phyloP scores from a whole-genome alignment of 345 rosid genomes.

The Fremontodendron californicum region DNA sequence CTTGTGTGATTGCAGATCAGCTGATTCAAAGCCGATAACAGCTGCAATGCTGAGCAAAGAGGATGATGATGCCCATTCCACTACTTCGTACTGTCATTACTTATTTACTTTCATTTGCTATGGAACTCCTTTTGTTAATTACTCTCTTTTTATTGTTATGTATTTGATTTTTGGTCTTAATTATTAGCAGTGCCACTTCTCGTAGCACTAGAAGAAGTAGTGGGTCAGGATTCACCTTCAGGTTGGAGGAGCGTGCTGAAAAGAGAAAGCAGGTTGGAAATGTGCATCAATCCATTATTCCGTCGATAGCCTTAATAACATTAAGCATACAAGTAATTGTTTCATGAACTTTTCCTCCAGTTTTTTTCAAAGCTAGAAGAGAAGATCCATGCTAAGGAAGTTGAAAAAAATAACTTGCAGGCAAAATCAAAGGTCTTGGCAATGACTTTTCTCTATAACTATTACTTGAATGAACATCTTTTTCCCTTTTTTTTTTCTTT shows the following conservation, averaged over 20 bases:
- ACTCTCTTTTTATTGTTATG: background rate
- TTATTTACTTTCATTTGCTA: conserved; percentile 3
- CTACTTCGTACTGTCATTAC: conserved; percentile 60
- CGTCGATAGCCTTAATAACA: conserved; percentile 1
- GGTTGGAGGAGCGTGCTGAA: conserved; percentile 93
- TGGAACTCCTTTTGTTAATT: background rate
- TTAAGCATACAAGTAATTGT: background rate
- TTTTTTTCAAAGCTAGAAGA: conserved; percentile 90
- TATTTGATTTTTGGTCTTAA: background rate
- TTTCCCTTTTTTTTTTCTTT: background rate
- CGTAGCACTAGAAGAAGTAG: conserved; percentile 48
- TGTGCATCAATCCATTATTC: conserved; percentile 1
- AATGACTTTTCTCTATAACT: conserved; percentile 2
- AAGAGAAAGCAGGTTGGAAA: conserved; percentile 74
- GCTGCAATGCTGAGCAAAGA: conserved; percentile 46
- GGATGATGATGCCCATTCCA: conserved; percentile 76
- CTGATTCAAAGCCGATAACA: conserved; percentile 41
- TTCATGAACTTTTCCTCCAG: conserved; percentile 34
- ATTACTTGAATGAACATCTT: conserved; percentile 5
- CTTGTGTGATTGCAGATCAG: conserved; percentile 39
- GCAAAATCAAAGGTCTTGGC: conserved; percentile 78
- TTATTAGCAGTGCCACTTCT: conserved; percentile 56
- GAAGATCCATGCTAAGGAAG: conserved; percentile 87
- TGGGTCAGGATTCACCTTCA: conserved; percentile 75
- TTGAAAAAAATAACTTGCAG: conserved; percentile 65